Percentiles rank a stretch among this genome's conserved stretches.
phyloP scores from a whole-genome alignment of 495 filamentous ascomycete genomes.

The Podospora didyma region DNA sequence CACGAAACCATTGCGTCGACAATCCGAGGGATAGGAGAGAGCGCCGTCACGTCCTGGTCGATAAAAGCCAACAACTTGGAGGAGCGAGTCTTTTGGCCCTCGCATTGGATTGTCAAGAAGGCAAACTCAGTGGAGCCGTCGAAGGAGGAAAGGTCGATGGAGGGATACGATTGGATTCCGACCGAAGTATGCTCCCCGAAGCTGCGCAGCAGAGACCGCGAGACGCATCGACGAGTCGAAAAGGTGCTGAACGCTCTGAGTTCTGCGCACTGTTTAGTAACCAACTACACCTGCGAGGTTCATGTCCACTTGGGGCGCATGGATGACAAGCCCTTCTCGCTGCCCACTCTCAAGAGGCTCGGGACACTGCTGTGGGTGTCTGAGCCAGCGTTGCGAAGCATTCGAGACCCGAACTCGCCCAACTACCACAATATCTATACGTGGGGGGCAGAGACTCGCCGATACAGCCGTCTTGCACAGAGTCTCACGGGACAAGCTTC shows the following conservation, averaged over 20 bases:
- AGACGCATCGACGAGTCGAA: constrained; percentile 10
- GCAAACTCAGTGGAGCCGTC: constrained; percentile 25
- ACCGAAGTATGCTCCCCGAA: constrained; percentile 30
- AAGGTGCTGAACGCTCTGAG: constrained; percentile 16
- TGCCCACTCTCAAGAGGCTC: constrained; percentile 25
- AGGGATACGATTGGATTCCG: constrained; percentile 24
- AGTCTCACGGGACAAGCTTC: background rate
- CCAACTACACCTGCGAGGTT: constrained; percentile 30
- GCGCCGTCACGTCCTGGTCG: constrained; percentile 13
- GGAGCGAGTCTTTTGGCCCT: constrained; percentile 24
- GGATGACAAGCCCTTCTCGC: constrained; percentile 20
- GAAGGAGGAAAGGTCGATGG: constrained; percentile 8
- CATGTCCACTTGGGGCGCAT: constrained; percentile 28
- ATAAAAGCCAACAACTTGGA: constrained; percentile 6
- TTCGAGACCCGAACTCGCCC: constrained; percentile 26
- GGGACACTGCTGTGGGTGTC: constrained; percentile 27
- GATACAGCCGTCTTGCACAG: constrained; percentile 22
- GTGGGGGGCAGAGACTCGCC: constrained; percentile 26
- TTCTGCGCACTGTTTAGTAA: constrained; percentile 14
- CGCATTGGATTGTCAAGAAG: constrained; percentile 32
- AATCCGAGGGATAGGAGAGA: constrained; percentile 15
- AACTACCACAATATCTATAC: constrained; percentile 29
- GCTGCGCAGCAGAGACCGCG: constrained; percentile 12
- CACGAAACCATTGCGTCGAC: constrained; percentile 15
- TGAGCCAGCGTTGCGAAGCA: constrained; percentile 27